These are phyloP conservation scores for Globisporangium emineosum DNA, from an alignment of 352 stramenopile species.

Conservation along the genomic window DNA sequence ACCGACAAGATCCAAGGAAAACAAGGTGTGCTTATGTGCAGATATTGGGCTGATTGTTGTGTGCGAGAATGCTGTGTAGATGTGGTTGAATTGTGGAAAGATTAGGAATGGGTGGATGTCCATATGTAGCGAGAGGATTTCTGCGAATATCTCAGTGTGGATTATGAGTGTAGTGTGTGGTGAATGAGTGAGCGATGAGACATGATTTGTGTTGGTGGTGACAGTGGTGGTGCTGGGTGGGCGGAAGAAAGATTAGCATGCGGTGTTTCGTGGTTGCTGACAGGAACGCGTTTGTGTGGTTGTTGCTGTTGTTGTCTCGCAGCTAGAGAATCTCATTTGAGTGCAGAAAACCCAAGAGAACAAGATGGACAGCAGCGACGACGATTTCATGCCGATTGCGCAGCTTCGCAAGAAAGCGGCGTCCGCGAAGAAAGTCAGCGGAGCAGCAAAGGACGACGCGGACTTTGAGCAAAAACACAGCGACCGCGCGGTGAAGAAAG, in stretches of 20 bases:
- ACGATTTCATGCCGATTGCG: slow-evolving; percentile 73
- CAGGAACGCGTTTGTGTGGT: slow-evolving; percentile 4
- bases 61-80: not conserved
- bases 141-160: not conserved
- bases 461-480: slow-evolving; percentile 19
- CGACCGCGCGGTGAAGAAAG: slow-evolving; percentile 17
- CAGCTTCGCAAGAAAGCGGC: slow-evolving; percentile 53
- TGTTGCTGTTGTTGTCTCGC: slow-evolving; percentile 4
- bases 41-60: not conserved
- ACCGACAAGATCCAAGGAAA: slow-evolving; percentile 6
- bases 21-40: not conserved
- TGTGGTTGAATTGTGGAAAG: not conserved
- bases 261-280: not conserved
- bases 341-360: not conserved
- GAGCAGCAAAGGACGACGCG: slow-evolving; percentile 15
- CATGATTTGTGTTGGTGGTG: slow-evolving; percentile 3
- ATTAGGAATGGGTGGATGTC: not conserved
- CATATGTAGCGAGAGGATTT: not conserved
- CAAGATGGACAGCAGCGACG: slow-evolving; percentile 69
- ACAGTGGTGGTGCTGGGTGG: not conserved
- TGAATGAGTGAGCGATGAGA: not conserved
- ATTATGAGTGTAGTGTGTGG: not conserved
- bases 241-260: not conserved
- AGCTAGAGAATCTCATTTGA: not conserved
- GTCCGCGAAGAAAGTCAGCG: slow-evolving; percentile 21